Percentiles rank a stretch among this genome's conserved stretches.
phyloP scores from a whole-genome alignment of 352 stramenopile genomes.

The Hyaloperonospora arabidopsidis region DNA sequence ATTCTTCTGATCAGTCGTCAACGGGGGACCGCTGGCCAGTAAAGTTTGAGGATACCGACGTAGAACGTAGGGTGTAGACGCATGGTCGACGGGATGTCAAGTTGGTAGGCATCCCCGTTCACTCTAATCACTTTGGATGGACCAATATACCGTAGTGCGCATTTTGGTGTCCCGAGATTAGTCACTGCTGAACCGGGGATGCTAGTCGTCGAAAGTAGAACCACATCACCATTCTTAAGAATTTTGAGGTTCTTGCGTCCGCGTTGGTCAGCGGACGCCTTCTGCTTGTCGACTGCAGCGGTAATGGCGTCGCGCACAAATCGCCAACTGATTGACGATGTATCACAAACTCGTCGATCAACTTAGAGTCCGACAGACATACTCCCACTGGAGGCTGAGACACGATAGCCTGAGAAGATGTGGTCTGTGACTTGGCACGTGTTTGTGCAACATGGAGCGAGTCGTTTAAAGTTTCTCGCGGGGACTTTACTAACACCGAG shows the following conservation, averaged over 20 bases:
- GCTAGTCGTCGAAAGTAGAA: neutral
- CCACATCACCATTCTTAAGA: neutral
- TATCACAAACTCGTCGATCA: neutral
- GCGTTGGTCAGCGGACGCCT: neutral
- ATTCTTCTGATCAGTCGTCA: neutral
- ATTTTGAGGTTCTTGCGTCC: neutral
- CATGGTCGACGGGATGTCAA: neutral
- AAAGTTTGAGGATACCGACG: too few species aligned
- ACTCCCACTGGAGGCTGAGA: neutral
- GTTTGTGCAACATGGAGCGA: too few species aligned
- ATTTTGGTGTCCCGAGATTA: neutral
- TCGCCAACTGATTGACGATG: neutral
- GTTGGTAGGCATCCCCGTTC: neutral
- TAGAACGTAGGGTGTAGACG: too few species aligned
- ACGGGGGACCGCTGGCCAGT: neutral
- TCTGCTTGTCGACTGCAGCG: conserved; percentile 2
- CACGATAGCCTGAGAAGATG: neutral
- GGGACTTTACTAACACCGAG: neutral
- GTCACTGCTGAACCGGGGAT: neutral
- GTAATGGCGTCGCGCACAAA: neutral
- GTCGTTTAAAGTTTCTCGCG: too few species aligned
- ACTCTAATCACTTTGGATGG: neutral
- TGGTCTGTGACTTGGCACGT: neutral
- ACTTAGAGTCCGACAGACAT: neutral
- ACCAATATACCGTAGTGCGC: neutral